These are phyloP conservation scores for Lentinula novae-zelandiae DNA, from an alignment of 1,284 basidiomycete species.

Conservation along the genomic window DNA sequence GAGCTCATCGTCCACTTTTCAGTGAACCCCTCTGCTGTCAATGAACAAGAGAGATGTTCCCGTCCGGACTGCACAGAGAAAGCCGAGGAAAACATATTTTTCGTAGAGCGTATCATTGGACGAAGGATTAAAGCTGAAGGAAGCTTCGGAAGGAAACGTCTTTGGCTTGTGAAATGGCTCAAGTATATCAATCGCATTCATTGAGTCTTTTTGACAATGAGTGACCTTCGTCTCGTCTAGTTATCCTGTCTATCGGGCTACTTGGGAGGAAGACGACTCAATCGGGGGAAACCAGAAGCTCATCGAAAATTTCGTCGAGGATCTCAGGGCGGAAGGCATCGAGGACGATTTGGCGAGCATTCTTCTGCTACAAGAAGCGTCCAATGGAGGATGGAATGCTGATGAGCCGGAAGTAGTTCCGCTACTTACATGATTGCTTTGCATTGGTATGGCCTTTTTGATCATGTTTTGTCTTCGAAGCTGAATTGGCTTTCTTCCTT, in stretches of 20 bases:
- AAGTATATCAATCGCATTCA: conserved; percentile 22
- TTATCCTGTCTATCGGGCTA: conserved; percentile 30
- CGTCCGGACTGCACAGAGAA: conserved; percentile 5
- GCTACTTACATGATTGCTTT: not conserved
- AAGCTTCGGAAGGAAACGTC: conserved; percentile 16
- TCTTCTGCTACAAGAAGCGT: conserved; percentile 29
- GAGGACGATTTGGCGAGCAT: conserved; percentile 19
- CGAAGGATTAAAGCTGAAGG: conserved; percentile 22
- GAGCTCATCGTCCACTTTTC: not conserved
- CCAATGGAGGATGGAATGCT: conserved; percentile 27
- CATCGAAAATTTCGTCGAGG: conserved; percentile 26
- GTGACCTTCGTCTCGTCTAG: conserved; percentile 18
- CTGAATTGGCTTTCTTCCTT: not conserved
- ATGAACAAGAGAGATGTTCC: not conserved
- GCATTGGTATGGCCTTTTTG: not conserved
- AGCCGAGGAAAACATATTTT: conserved; percentile 20
- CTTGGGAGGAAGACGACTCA: conserved; percentile 32
- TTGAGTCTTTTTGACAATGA: not conserved
- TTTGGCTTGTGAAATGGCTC: conserved; percentile 36
- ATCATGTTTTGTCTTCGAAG: not conserved
- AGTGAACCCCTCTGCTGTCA: not conserved
- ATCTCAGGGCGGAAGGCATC: conserved; percentile 25
- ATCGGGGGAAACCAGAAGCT: conserved; percentile 25
- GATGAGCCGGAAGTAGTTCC: conserved; percentile 11
- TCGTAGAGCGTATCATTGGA: conserved; percentile 29